Percentiles rank a stretch among this genome's conserved stretches.
These are phyloP conservation scores for Oryza rufipogon DNA, from an alignment of 176 grass and related monocot species.

Conservation along the genomic window DNA sequence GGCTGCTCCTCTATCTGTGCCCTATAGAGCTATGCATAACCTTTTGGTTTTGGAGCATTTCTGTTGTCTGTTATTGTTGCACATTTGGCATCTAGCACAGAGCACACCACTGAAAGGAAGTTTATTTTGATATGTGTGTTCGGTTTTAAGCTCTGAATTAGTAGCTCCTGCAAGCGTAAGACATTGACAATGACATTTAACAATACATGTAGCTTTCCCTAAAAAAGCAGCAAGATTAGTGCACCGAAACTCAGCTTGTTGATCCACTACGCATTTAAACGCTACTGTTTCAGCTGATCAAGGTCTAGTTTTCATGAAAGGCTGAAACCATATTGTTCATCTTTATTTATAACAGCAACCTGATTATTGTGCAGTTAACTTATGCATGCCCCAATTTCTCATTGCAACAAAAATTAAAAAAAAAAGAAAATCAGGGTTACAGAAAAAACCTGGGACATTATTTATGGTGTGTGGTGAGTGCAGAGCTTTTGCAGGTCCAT, in stretches of 20 bases:
- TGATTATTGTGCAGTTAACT: not conserved
- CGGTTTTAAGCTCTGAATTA: constrained; percentile 15
- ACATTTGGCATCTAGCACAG: constrained; percentile 25
- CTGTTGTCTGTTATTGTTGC: constrained; percentile 33
- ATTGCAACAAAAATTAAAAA: not conserved
- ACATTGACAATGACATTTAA: constrained; percentile 28
- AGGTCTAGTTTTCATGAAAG: not conserved
- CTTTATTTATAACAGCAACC: constrained; percentile 3
- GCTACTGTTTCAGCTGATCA: constrained; percentile 40
- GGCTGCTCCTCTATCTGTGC: constrained; percentile 22
- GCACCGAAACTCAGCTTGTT: constrained; percentile 24
- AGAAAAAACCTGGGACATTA: constrained; percentile 30
- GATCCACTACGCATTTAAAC: constrained; percentile 32
- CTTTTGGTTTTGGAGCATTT: constrained; percentile 50
- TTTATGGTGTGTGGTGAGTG: constrained; percentile 4
- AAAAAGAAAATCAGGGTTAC: not conserved
- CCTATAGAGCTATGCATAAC: constrained; percentile 39
- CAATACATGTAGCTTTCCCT: not conserved
- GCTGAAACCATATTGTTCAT: not conserved
- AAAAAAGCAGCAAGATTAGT: constrained; percentile 18
- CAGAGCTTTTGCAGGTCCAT: constrained; percentile 41
- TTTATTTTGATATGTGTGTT: constrained; percentile 8
- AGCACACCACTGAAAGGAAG: not conserved
- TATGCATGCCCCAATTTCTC: not conserved
- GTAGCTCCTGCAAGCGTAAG: constrained; percentile 4